Base-by-base conservation (phyloP, 192 early-diverging fungal species). In the Coemansia sp. region DNA sequence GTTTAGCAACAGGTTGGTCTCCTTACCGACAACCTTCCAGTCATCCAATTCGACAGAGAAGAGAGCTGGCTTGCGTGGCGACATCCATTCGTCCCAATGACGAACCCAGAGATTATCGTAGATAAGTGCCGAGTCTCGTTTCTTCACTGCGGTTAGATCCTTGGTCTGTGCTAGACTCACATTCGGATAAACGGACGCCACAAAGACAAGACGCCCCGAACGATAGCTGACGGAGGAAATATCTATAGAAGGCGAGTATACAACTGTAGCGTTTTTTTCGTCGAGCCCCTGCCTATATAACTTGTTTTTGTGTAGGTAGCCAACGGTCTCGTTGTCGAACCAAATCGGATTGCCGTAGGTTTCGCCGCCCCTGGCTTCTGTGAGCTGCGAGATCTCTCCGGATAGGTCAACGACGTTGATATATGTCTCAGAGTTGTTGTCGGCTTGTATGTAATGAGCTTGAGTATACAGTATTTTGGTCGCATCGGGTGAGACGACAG, bases 21-120 rank as follows among this genome's bases (percentile, higher is more conserved):
- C 72, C 6, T 42, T 44, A 10, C 52, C 62, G 9, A 55, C 63
- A 16, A 43, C 43, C 52, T 65, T 62, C 20, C 11, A 46, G 12
- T 57, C 44, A 18, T 42, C 65, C 47, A 62, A 13, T 1, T 61
- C 15, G 5, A 60, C 65, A 2, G 72, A 24, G 43, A 75, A 77
- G 46, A 83, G 59, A 11, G 66, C 62, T 5, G 72, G 66, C 34
- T 73, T 70, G 70, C 87, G 84, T 29, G 81, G 65, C 15, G 82
- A 67, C 43, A 86, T 81, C 72, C 86, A 90, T 9, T 77, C 73
- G 67, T 93, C 90, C 91, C 91, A 93, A 65, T 94, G 93, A 44
- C 91, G 82, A 34, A 91, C 87, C 88, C 90, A 91, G 52, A 94
- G 72, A 13, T 88, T 70, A 60, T 92, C 88, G 70, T 79, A 91